These are phyloP conservation scores for Kwoniella dendrophila DNA, from an alignment of 768 basidiomycete species.

Conservation along the genomic window DNA sequence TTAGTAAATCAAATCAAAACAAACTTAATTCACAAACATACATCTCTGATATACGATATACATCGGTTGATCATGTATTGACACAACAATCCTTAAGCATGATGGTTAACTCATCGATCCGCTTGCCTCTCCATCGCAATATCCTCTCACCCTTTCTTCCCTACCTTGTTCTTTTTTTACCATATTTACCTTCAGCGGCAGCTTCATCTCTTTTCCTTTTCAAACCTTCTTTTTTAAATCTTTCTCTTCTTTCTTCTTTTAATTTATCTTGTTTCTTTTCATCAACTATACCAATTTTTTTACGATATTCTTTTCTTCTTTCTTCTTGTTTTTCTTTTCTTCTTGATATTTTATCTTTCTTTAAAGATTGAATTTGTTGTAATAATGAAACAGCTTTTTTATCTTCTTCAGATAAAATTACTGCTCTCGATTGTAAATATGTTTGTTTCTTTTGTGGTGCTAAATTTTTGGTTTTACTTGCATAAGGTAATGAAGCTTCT, in stretches of 20 bases:
- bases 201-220: conserved; percentile 51
- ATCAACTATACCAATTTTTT: conserved; percentile 69
- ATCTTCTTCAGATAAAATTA: conserved; percentile 93
- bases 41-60: too few relatives aligned
- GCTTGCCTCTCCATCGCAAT: too few relatives aligned
- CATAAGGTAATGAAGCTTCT: conserved; percentile 87
- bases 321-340: conserved; percentile 86
- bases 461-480: conserved; percentile 86
- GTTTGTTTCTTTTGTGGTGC: conserved; percentile 71
- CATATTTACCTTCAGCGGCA: conserved; percentile 36
- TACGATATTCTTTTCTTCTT: conserved; percentile 67
- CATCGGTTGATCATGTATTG: too few relatives aligned
- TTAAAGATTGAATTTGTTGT: conserved; percentile 88
- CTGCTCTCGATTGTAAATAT: conserved; percentile 93
- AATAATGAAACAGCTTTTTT: conserved; percentile 85
- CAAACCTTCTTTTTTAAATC: conserved; percentile 47
- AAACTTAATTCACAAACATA: too few relatives aligned
- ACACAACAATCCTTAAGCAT: too few relatives aligned
- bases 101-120: too few relatives aligned
- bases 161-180: conserved; percentile 11
- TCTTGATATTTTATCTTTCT: conserved; percentile 80
- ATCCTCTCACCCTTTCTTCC: neutral
- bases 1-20: too few relatives aligned
- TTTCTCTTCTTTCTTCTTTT: conserved; percentile 54
- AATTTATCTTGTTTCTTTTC: conserved; percentile 50